These are phyloP conservation scores for Salix arbutifolia DNA, from an alignment of 345 rosid species.

Conservation along the genomic window DNA sequence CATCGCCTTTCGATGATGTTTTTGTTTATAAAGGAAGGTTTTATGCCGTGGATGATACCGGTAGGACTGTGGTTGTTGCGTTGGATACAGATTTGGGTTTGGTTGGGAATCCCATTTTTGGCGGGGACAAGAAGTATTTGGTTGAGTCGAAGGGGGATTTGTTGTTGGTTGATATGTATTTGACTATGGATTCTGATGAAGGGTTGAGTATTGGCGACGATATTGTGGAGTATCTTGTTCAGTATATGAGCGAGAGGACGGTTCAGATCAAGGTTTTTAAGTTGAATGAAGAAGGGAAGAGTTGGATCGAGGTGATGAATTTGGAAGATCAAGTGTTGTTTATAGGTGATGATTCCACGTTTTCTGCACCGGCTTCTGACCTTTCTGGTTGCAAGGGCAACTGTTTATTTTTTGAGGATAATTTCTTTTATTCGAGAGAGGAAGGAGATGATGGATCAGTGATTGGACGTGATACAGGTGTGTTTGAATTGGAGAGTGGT, in stretches of 20 bases:
- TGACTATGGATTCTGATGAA: conserved; percentile 53
- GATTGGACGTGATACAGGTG: conserved; percentile 48
- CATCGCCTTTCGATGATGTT: conserved; percentile 84
- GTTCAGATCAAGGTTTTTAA: conserved; percentile 63
- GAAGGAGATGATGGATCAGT: conserved; percentile 7
- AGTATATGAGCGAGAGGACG: conserved; percentile 60
- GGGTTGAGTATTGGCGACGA: conserved; percentile 31
- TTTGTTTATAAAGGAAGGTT: conserved; percentile 50
- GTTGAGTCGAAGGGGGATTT: conserved; percentile 68
- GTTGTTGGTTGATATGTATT: conserved; percentile 76
- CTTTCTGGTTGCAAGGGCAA: conserved; percentile 47
- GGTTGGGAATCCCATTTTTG: conserved; percentile 52
- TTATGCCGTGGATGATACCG: conserved; percentile 69
- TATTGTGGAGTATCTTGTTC: conserved; percentile 30
- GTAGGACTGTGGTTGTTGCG: conserved; percentile 64
- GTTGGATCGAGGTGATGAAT: conserved; percentile 54
- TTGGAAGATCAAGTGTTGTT: conserved; percentile 64
- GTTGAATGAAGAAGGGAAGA: conserved; percentile 38
- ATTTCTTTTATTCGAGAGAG: conserved; percentile 41
- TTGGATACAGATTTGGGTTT: conserved; percentile 23
- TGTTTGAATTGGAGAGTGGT: conserved; percentile 60
- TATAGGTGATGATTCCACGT: conserved; percentile 78
- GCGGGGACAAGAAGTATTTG: conserved; percentile 87
- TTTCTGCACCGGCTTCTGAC: conserved; percentile 55
- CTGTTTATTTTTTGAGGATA: conserved; percentile 55